phyloP scores from a whole-genome alignment of 179 eudicot species.

The Camellia oleifera region DNA sequence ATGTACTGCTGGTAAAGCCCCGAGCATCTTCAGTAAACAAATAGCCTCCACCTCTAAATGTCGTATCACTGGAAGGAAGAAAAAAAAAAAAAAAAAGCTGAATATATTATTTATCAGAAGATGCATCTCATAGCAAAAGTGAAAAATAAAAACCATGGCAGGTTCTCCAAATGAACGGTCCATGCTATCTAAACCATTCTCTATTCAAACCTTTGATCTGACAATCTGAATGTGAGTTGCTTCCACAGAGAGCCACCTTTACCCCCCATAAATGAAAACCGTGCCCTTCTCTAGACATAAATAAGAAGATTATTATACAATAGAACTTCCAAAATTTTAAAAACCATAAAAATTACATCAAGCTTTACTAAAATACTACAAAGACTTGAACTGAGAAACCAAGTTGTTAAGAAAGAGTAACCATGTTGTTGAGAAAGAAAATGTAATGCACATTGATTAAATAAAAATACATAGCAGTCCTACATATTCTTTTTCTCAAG shows the following conservation, averaged over 20 bases:
- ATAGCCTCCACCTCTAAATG: slow-evolving; percentile 60
- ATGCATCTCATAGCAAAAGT: neutral
- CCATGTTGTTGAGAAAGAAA: neutral
- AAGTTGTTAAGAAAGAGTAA: too few species aligned
- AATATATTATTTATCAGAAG: neutral
- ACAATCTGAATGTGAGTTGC: slow-evolving; percentile 75
- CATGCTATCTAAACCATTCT: neutral
- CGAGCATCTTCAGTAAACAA: slow-evolving; percentile 68
- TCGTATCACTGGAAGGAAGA: slow-evolving; percentile 27
- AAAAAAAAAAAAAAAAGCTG: slow-evolving; percentile 7
- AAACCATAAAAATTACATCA: neutral
- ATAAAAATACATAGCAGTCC: neutral
- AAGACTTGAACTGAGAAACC: too few species aligned
- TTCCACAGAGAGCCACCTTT: slow-evolving; percentile 92
- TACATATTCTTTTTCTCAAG: neutral
- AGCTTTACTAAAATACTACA: neutral
- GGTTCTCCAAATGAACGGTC: neutral
- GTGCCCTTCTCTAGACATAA: slow-evolving; percentile 73
- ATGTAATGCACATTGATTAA: neutral
- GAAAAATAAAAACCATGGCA: neutral
- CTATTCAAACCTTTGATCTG: slow-evolving; percentile 56
- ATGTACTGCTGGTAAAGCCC: slow-evolving; percentile 44
- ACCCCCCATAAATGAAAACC: slow-evolving; percentile 94
- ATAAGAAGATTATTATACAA: neutral
- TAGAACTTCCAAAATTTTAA: slow-evolving; percentile 17